Evolutionary conservation across 1,284 basidiomycete genomes (phyloP), one percentile per base, ranked within the genome.

Genomic region (Malassezia furfur): DNA sequence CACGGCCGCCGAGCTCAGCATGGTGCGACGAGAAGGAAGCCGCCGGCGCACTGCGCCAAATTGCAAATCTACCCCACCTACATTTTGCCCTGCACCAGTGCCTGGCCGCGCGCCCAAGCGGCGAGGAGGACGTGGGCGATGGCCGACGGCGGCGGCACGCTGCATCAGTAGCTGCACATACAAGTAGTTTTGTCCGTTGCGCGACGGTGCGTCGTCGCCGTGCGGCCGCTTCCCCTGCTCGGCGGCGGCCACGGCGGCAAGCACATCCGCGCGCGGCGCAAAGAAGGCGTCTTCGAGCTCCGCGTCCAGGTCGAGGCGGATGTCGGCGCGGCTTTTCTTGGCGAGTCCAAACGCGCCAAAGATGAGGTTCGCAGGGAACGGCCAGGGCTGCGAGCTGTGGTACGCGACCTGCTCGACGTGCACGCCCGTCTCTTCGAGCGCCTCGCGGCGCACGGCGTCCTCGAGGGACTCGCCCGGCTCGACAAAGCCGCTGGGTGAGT

Each of bases 381-480:
- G 65, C 86, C 86, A 88, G 45, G 86, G 87, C 69, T 88, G 86
- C 37, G 80, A 82, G 46, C 86, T 88, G 34, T 89, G 91, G 77
- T 96, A 96, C 61, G 80, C 79, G 10, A 93, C 83, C 59, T 87
- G 81, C 77, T 84, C 86, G 8, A 91, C 87, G 40, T 81, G 81
- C 19, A 96, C 81, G 5, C 93, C 93, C 0, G 88, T 87, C 76
- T 96, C 93, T 75, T 96, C 93, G 82, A 88, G 86, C 66, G 94
- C 86, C 76, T 96, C 93, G 31, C 93, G 81, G 59, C 83, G 81
- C 15, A 96, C 91, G 0, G 91, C 86, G 65, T 96, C 91, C 76
- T 98, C 93, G 62, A 96, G 86, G 0, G 85, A 84, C 76, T 65
- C 60, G 2, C 61, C 64, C n/a, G 63, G 63, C 52, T 67, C 63